Evolutionary conservation across 495 filamentous ascomycete species (phyloP).

Genomic region (Penicillium salamii): DNA sequence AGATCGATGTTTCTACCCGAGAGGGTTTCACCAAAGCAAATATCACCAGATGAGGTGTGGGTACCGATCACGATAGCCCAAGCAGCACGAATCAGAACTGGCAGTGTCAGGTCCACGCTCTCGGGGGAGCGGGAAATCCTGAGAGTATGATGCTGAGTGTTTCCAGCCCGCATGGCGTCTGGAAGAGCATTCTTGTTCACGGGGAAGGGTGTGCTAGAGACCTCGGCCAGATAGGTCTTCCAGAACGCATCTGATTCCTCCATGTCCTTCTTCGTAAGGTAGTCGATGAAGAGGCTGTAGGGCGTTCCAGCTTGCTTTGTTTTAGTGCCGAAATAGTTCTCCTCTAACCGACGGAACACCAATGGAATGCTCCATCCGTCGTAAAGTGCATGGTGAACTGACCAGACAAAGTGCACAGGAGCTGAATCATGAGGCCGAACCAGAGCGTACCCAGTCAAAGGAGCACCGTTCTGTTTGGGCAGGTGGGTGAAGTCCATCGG

Average conservation of each 20-base stretch:
- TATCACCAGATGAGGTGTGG: slow-evolving; percentile 45
- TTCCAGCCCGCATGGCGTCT: slow-evolving; percentile 28
- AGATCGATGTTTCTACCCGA: slow-evolving; percentile 53
- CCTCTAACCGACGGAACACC: slow-evolving; percentile 55
- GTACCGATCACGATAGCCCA: slow-evolving; percentile 50
- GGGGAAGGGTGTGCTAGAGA: slow-evolving; percentile 29
- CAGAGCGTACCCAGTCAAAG: slow-evolving; percentile 55
- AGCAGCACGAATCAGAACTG: slow-evolving; percentile 51
- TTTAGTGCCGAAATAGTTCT: slow-evolving; percentile 31
- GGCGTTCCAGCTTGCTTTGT: slow-evolving; percentile 16
- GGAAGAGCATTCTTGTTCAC: slow-evolving; percentile 26
- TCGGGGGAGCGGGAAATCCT: slow-evolving; percentile 17
- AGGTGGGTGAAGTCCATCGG: slow-evolving; percentile 41
- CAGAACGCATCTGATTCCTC: slow-evolving; percentile 42
- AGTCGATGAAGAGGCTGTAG: slow-evolving; percentile 43
- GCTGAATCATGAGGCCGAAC: slow-evolving; percentile 28
- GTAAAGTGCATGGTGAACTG: slow-evolving; percentile 68
- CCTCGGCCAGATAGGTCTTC: slow-evolving; percentile 34
- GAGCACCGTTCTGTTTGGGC: slow-evolving; percentile 51
- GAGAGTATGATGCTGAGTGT: slow-evolving; percentile 27
- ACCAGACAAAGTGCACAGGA: slow-evolving; percentile 54
- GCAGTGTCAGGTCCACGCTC: slow-evolving; percentile 38
- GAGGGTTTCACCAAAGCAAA: slow-evolving; percentile 54
- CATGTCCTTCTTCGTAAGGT: slow-evolving; percentile 34
- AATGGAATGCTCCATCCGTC: slow-evolving; percentile 66